Evolutionary conservation across 495 filamentous ascomycete genomes (phyloP).

Genomic region (Xylaria bambusicola): DNA sequence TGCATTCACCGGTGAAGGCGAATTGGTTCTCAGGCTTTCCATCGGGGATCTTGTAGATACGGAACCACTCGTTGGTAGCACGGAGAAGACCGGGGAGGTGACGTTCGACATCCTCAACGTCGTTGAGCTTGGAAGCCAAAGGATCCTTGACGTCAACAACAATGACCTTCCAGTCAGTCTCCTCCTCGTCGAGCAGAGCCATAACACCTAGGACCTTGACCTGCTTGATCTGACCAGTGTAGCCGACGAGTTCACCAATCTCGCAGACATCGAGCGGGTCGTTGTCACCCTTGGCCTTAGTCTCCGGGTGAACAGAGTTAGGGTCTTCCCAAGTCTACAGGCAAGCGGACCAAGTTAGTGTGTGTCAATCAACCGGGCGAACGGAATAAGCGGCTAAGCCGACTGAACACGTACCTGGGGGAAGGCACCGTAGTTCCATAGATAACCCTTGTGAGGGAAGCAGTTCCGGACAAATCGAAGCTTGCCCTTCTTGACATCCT

Average conservation of each 20-base stretch:
- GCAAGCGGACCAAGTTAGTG: conserved; percentile 18
- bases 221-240: conserved; percentile 95
- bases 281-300: conserved; percentile 99
- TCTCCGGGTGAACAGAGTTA: conserved; percentile 92
- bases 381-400: conserved; percentile 9
- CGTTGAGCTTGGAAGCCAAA: conserved; percentile 92
- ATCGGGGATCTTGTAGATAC: conserved; percentile 99
- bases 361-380: conserved; percentile 7
- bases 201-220: conserved; percentile 99
- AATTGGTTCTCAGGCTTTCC: conserved; percentile 99
- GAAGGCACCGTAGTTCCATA: conserved; percentile 99
- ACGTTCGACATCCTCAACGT: conserved; percentile 98
- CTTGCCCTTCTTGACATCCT: conserved; percentile 86
- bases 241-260: conserved; percentile 96
- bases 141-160: conserved; percentile 99
- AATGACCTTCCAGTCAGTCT: conserved; percentile 99
- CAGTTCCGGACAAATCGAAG: conserved; percentile 99
- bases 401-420: conserved; percentile 70
- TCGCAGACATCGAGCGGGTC: conserved; percentile 99
- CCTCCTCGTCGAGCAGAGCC: conserved; percentile 98
- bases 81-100: conserved; percentile 95
- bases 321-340: conserved; percentile 97
- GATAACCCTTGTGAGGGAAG: conserved; percentile 99
- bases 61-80: conserved; percentile 99
- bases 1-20: conserved; percentile 99